Base-by-base conservation (phyloP, 768 basidiomycete species). In the Trametes cinnabarina region DNA sequence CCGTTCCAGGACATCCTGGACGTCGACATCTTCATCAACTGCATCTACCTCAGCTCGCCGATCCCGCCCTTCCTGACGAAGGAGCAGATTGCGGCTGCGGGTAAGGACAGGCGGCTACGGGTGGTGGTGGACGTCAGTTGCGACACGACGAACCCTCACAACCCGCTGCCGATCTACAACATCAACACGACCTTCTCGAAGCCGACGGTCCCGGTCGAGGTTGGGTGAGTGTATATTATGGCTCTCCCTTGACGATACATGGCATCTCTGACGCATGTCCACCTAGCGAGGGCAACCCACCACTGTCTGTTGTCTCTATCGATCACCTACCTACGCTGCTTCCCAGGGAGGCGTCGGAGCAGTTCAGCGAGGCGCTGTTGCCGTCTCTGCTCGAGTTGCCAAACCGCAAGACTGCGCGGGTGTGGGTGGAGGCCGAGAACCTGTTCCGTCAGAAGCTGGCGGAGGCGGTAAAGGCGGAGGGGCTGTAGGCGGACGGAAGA, bases 11-110 rank as follows among this genome's bases (percentile, higher is more conserved):
- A 98, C 77, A 93, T 99, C 58, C 82, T 98, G 26, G 92, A 93
- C 62, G 96, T 94, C 62, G 96, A 99, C 75, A 86, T 99, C 66
- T 98, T 99, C 68, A 85, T 98, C 80, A 99, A 99, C 78, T 98
- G 97, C 81, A 99, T 99, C 72, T 98, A 98, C 73, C 87, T 99
- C 49, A 86, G 85, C n/a, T 83, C 86, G 17, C 71, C 79, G 58
- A 94, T 96, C 53, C 92, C 93, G 0, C 76, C 86, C n/a, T 98
- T 98, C 72, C 58, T 97, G 47, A 86, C 86, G 4, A 71, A 75
- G 25, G 83, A 89, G 41, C 83, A 84, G 57, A 88, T 97, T 62
- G 73, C 73, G n/a, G 78, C 79, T 20, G 91, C 90, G 12, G 93
- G 94, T 23, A 73, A 76, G 53, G 65, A 74, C 17, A 80, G 97